These are phyloP conservation scores for Lenwebbia sp. DNA, from an alignment of 345 rosid species.

Conservation along the genomic window DNA sequence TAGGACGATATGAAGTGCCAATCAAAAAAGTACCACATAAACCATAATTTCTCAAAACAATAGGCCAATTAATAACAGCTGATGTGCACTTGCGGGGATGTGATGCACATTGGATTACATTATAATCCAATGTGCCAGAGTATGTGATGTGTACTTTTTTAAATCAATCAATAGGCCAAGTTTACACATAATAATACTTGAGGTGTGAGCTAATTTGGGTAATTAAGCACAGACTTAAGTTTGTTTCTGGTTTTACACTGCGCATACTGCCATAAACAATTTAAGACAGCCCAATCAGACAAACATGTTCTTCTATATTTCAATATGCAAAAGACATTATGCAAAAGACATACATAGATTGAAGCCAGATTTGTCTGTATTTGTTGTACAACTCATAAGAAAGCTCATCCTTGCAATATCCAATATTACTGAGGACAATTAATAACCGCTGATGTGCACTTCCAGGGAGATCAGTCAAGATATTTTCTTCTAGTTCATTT, in stretches of 20 bases:
- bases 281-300: neutral
- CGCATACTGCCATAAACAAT: neutral
- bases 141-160: neutral
- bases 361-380: conserved; percentile 71
- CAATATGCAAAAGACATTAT: neutral
- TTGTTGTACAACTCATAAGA: conserved; percentile 66
- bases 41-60: neutral
- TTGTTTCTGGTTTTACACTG: neutral
- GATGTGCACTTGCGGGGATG: too few relatives aligned
- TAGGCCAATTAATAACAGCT: too few relatives aligned
- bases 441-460: conserved; percentile 63
- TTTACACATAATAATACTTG: neutral
- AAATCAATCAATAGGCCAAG: neutral
- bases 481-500: conserved; percentile 30
- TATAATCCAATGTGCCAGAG: neutral
- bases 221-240: neutral
- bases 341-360: conserved; percentile 37
- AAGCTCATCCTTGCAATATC: conserved; percentile 96
- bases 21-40: neutral
- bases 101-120: neutral
- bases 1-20: neutral
- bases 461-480: conserved; percentile 43
- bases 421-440: conserved; percentile 84
- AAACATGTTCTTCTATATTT: neutral
- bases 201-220: neutral